Conservation (phyloP, 805 yeast species). For the Wickerhamomyces hampshirensis region DNA sequence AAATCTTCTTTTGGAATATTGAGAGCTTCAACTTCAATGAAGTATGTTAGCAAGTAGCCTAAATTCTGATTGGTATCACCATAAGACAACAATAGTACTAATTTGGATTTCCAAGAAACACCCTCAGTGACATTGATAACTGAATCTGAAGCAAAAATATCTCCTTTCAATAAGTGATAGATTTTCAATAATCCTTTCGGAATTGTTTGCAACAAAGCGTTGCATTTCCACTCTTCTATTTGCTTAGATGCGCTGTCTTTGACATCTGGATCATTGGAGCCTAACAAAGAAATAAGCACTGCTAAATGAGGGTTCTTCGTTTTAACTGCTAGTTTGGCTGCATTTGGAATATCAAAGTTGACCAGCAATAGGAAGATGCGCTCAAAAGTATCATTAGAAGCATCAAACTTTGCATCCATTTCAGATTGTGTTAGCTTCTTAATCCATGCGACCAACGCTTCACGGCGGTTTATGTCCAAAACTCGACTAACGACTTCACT, state of each 20-base stretch:
- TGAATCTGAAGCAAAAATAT: conserved; percentile 26
- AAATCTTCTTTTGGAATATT: conserved; percentile 13
- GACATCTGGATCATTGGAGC: conserved; percentile 62
- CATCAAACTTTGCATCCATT: conserved; percentile 29
- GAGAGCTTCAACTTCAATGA: conserved; percentile 18
- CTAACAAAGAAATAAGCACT: conserved; percentile 60
- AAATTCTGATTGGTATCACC: conserved; percentile 42
- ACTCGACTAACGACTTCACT: conserved; percentile 21
- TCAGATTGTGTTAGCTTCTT: conserved; percentile 33
- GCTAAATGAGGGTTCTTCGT: conserved; percentile 67
- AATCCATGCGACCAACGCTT: conserved; percentile 54
- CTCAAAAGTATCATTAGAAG: conserved; percentile 42
- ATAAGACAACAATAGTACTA: conserved; percentile 60
- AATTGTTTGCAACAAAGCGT: conserved; percentile 36
- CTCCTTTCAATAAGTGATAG: conserved; percentile 60
- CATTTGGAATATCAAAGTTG: conserved; percentile 54
- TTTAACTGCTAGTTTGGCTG: conserved; percentile 56
- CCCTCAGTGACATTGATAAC: conserved; percentile 35
- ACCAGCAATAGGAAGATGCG: conserved; percentile 45
- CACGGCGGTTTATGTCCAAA: conserved; percentile 35
- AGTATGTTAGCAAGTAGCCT: conserved; percentile 27
- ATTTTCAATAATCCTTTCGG: conserved; percentile 54
- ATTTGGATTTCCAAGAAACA: conserved; percentile 61
- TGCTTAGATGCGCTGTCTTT: conserved; percentile 54
- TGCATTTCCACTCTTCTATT: conserved; percentile 58